phyloP scores from a whole-genome alignment of 306 rosid species.

The Trifolium repens region DNA sequence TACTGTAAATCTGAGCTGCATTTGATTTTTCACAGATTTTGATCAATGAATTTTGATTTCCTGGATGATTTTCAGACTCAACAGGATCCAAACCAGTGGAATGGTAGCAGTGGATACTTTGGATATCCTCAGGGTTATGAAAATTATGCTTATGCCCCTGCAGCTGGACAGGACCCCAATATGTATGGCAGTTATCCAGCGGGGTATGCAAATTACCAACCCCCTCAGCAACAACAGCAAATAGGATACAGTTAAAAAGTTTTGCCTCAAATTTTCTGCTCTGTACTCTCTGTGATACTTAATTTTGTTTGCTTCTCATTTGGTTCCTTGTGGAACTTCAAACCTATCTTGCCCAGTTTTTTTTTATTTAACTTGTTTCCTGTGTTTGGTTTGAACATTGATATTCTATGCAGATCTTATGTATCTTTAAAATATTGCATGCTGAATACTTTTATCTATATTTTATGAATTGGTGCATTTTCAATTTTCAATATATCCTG shows the following conservation, averaged over 20 bases:
- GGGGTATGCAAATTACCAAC: constrained; percentile 80
- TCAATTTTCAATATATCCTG: neutral
- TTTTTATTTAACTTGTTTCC: constrained; percentile 11
- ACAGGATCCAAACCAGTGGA: constrained; percentile 81
- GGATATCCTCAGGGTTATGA: constrained; percentile 85
- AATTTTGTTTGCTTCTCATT: constrained; percentile 36
- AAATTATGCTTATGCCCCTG: constrained; percentile 74
- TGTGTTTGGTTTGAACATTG: constrained; percentile 37
- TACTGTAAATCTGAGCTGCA: constrained; percentile 17
- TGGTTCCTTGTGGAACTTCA: constrained; percentile 1
- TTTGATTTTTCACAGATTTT: constrained; percentile 1
- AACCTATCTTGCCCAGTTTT: neutral
- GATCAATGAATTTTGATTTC: constrained; percentile 28
- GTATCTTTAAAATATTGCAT: constrained; percentile 34
- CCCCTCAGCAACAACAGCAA: constrained; percentile 80
- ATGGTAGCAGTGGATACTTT: constrained; percentile 69
- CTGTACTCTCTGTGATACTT: constrained; percentile 46
- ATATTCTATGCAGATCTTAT: constrained; percentile 35
- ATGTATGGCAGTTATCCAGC: constrained; percentile 69
- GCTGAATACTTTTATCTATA: constrained; percentile 26
- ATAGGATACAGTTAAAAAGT: constrained; percentile 66
- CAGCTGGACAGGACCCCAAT: constrained; percentile 83
- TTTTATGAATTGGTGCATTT: neutral
- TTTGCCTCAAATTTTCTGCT: constrained; percentile 27
- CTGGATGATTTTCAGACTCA: constrained; percentile 64